Conservation (phyloP, 2,329 filamentous ascomycete species). For the Fusarium sp. region DNA sequence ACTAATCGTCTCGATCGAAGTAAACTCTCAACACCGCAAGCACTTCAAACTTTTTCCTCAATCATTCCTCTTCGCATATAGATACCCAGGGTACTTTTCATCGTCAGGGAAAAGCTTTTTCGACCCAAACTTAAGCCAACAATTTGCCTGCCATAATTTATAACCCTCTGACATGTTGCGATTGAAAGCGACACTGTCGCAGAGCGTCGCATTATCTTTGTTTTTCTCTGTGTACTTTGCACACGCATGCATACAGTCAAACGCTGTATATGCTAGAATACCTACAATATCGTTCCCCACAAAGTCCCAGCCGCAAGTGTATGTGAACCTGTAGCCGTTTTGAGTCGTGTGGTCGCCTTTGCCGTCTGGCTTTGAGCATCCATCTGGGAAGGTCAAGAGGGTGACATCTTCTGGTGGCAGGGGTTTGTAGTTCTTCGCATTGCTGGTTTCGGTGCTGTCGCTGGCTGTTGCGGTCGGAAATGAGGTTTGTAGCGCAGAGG, state of each 20-base stretch:
- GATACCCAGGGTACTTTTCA: conserved; percentile 7
- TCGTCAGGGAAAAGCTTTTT: background rate
- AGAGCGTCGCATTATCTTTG: background rate
- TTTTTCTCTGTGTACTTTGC: conserved; percentile 3
- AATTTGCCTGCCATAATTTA: background rate
- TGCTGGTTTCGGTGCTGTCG: background rate
- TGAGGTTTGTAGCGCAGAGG: background rate
- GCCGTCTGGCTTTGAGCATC: background rate
- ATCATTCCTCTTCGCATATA: conserved; percentile 12
- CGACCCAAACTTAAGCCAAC: conserved; percentile 15
- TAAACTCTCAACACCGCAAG: too few species aligned
- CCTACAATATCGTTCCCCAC: conserved; percentile 11
- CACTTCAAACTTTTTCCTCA: too few species aligned
- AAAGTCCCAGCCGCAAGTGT: conserved; percentile 5
- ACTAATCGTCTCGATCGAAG: background rate
- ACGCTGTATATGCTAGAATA: conserved; percentile 12
- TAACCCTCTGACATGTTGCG: conserved; percentile 2
- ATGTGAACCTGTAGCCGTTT: conserved; percentile 10
- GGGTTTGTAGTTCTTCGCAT: background rate
- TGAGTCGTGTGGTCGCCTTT: background rate
- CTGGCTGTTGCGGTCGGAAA: conserved; percentile 1
- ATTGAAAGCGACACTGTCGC: conserved; percentile 11
- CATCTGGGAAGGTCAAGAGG: conserved; percentile 6
- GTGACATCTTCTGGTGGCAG: background rate
- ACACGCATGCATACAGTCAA: conserved; percentile 20